A percentile compares a stretch with the other conserved stretches of the same genome.
phyloP scores from a whole-genome alignment of 1,284 basidiomycete species.

The Austroboletus niveus region DNA sequence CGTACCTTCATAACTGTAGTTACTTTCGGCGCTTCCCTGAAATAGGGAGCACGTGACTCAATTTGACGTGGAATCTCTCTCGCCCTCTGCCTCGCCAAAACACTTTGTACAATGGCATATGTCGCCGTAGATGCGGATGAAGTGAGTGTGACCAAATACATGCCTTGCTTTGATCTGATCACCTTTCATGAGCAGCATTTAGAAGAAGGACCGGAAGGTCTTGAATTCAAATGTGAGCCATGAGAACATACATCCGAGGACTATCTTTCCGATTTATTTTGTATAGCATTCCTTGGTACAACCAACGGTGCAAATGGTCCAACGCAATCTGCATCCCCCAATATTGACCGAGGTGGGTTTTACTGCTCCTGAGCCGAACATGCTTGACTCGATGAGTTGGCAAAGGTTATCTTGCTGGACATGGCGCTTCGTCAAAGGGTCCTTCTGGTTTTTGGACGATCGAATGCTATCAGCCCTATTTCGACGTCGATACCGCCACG shows the following conservation, averaged over 20 bases:
- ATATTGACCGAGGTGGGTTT: conserved; percentile 49
- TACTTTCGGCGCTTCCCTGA: no score
- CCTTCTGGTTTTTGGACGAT: conserved; percentile 67
- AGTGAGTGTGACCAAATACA: conserved; percentile 31
- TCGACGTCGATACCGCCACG: conserved; percentile 76
- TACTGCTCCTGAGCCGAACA: not conserved
- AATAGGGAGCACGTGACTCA: conserved; percentile 3
- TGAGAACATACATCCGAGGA: conserved; percentile 8
- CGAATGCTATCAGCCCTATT: conserved; percentile 79
- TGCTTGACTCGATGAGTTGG: not conserved
- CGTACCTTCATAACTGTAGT: no score
- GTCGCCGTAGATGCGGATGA: conserved; percentile 57
- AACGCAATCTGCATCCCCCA: conserved; percentile 29
- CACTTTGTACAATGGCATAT: conserved; percentile 43
- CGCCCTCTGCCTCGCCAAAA: no score
- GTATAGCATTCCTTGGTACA: conserved; percentile 50
- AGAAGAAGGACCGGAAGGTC: conserved; percentile 61
- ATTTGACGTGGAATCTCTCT: no score
- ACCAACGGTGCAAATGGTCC: conserved; percentile 10
- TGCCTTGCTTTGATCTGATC: not conserved
- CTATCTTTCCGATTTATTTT: not conserved
- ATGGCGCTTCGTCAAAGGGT: conserved; percentile 39
- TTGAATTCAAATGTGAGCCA: conserved; percentile 59
- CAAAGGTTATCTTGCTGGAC: conserved; percentile 54
- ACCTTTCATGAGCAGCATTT: conserved; percentile 38